Evolutionary conservation across 129 eudicot genomes (phyloP), one percentile per base, ranked within the genome.

Genomic region (Lactuca saligna): DNA sequence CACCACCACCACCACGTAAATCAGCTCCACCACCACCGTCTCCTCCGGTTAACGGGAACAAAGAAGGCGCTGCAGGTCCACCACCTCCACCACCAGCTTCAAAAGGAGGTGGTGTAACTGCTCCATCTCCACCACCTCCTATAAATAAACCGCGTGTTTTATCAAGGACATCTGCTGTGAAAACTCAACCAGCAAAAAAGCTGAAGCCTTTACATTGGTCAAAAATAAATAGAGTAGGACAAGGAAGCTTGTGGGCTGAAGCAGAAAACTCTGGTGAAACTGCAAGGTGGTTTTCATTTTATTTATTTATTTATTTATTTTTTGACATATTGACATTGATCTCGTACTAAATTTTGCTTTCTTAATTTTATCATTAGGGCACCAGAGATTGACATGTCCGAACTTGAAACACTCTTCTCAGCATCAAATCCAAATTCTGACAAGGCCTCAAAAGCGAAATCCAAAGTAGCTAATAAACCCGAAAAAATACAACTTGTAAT

Each of bases 191-290:
- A 42, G 35, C 74, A 34, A 88, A 86, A 77, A 88, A 84, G 77
- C 63, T 89, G 78, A 94, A 87, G 85, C 96, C 99, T 33, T 83
- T 89, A 73, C 96, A 94, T 80, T 94, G 99, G 99, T 68, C 78
- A 59, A 94, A 94, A 72, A 38, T 94, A 35, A 75, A 87, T 12
- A 87, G 80, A 80, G 90, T 90, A 59, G 90, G 84, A 71, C 82
- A 83, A 82, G 99, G 96, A 79, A 89, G 99, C 79, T 78, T 94
- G 82, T 94, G 99, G 99, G 97, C 92, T 8, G 97, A 94, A 72
- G 55, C 95, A 59, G 92, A 93, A 76, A 92, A 78, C 66, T 75
- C 86, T 76, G 88, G 91, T 60, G 92, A 85, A 57, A 71, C 86
- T 74, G 54, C 90, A 51, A 87, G 79, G 97, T 89, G 77, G 6